Evolutionary conservation across 345 rosid genomes (phyloP).

Genomic region (Camelina hispida): DNA sequence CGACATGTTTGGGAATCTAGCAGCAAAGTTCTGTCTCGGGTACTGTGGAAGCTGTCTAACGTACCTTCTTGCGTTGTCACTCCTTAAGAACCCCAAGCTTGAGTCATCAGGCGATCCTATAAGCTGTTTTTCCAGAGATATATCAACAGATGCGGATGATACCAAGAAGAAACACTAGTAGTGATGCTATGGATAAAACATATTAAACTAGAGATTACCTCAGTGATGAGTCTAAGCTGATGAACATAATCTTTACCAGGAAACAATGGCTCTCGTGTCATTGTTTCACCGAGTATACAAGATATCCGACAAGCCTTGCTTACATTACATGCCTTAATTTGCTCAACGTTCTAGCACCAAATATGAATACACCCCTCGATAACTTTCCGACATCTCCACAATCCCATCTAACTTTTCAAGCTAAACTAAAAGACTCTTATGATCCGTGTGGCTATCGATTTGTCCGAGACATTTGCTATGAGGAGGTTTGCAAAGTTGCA

Average conservation of each 20-base stretch:
- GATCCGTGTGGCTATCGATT: slow-evolving; percentile 52
- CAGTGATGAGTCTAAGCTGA: slow-evolving; percentile 89
- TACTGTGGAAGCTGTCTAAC: slow-evolving; percentile 93
- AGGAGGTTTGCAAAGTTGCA: slow-evolving; percentile 75
- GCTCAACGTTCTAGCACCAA: too few relatives aligned
- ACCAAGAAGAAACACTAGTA: not conserved
- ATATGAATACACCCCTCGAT: too few relatives aligned
- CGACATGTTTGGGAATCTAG: slow-evolving; percentile 70
- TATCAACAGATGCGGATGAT: slow-evolving; percentile 10
- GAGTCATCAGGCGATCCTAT: slow-evolving; percentile 98
- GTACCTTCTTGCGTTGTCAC: slow-evolving; percentile 93
- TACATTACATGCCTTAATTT: too few relatives aligned
- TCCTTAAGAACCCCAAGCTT: slow-evolving; percentile 92
- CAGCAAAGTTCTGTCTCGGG: slow-evolving; percentile 81
- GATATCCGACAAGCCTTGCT: slow-evolving; percentile 52
- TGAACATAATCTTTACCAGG: slow-evolving; percentile 97
- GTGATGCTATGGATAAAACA: not conserved
- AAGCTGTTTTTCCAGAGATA: slow-evolving; percentile 57
- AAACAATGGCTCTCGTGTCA: slow-evolving; percentile 83
- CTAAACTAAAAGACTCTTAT: too few relatives aligned
- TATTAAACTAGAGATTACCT: slow-evolving; percentile 54
- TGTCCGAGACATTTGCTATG: slow-evolving; percentile 78
- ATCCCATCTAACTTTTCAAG: too few relatives aligned
- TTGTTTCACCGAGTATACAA: slow-evolving; percentile 92
- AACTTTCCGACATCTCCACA: too few relatives aligned